phyloP scores from a whole-genome alignment of 106 monocot species.

The Agapanthus africanus region DNA sequence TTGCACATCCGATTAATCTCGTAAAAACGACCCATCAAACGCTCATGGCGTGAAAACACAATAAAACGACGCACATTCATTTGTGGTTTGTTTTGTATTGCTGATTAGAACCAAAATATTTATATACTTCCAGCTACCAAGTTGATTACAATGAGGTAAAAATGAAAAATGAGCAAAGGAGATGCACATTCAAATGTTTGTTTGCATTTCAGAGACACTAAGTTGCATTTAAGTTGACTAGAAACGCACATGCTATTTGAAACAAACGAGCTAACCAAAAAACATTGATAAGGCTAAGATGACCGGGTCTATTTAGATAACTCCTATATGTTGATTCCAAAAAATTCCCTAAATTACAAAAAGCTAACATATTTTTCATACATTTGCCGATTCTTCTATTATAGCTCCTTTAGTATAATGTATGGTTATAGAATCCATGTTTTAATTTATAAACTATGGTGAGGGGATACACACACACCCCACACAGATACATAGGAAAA shows the following conservation, averaged over 20 bases:
- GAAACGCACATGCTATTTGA: neutral
- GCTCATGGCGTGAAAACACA: too few relatives aligned
- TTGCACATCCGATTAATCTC: too few relatives aligned
- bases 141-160: neutral
- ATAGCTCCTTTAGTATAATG: too few relatives aligned
- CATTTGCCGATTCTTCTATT: too few relatives aligned
- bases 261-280: too few relatives aligned
- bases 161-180: neutral
- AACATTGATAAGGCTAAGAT: too few relatives aligned
- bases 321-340: neutral
- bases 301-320: too few relatives aligned
- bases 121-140: neutral
- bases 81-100: neutral
- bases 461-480: too few relatives aligned
- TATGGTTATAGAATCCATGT: too few relatives aligned
- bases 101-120: neutral
- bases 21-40: too few relatives aligned
- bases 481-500: too few relatives aligned
- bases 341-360: neutral
- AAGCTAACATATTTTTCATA: neutral
- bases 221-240: neutral
- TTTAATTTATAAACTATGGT: neutral
- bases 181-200: neutral
- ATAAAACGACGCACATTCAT: neutral
- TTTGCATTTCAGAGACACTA: constrained; percentile 1